A percentile compares a stretch with the other conserved stretches of the same genome.
Conservation (phyloP, 2,329 filamentous ascomycete species). For the Hypoxylon sp. region DNA sequence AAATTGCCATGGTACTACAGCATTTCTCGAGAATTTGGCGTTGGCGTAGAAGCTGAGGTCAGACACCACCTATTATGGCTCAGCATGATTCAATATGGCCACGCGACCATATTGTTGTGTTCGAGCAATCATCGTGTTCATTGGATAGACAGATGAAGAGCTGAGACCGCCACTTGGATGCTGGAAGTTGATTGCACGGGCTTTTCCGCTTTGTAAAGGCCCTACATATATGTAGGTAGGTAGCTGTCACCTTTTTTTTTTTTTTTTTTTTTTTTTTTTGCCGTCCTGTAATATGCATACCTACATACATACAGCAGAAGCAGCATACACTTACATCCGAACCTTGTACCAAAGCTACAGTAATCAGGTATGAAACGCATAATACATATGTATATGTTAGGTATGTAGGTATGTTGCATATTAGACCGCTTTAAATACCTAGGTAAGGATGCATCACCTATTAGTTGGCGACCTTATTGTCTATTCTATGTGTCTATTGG, state of each 20-base stretch:
- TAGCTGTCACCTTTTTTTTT: no score
- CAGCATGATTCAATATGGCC: slow-evolving; percentile 12
- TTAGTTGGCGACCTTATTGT: no score
- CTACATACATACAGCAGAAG: no score
- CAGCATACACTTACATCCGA: no score
- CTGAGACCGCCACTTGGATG: slow-evolving; percentile 25
- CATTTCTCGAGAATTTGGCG: neutral
- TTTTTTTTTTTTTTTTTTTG: slow-evolving; percentile 2
- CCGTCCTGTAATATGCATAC: slow-evolving; percentile 14
- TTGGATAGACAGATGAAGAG: slow-evolving; percentile 21
- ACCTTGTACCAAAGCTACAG: no score
- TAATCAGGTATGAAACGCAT: no score
- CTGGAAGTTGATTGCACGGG: slow-evolving; percentile 6
- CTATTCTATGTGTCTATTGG: no score
- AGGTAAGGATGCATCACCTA: no score
- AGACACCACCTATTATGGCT: slow-evolving; percentile 29
- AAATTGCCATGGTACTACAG: slow-evolving; percentile 5
- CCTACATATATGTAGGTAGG: no score
- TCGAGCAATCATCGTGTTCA: neutral
- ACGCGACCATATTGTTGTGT: slow-evolving; percentile 17
- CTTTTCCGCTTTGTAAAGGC: slow-evolving; percentile 11
- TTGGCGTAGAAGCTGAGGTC: slow-evolving; percentile 32
- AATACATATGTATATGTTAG: slow-evolving; percentile 3
- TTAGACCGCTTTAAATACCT: no score
- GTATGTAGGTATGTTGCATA: slow-evolving; percentile 3